Evolutionary conservation across 1,284 basidiomycete species (phyloP), one percentile per base, ranked within the genome.

Genomic region (Tilletia walkeri): DNA sequence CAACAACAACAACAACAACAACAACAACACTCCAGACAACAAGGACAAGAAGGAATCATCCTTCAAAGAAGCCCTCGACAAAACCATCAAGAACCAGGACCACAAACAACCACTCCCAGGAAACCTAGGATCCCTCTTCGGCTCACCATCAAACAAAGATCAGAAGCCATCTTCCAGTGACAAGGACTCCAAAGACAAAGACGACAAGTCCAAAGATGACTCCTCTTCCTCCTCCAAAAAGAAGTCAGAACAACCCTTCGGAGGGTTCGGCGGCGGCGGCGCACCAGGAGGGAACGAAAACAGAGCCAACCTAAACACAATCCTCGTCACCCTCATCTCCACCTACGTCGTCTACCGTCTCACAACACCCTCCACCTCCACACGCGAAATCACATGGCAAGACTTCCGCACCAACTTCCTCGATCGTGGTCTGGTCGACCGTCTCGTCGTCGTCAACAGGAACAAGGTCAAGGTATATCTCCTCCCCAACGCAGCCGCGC

Each of bases 351-450:
- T 91, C 76, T 89, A 89, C 50, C 88, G 87, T 69, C 86, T 89
- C 48, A 87, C 86, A 20, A 85, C 87, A 0, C 85, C 88, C 0
- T 86, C 87, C 61, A 69, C 77, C 5, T 74, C 75, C 20, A 89
- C 91, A 4, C 89, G 91, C 74, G 95, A 98, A 85, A 96, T 98
- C 76, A 97, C 95, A 75, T 98, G 95, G 94, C 95, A 97, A 85
- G 95, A 97, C 84, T 98, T 98, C 87, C 90, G 94, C 72, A 95
- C 93, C 67, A 92, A 92, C 24, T 92, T 97, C 86, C 90, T 98
- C 67, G 92, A 96, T 84, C 95, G 95, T 84, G 95, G 94, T 53
- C 89, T 98, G 68, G 96, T 99, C 38, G 94, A 97, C 78, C 94
- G 91, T 81, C 89, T 99, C 70, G 89, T 90, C 67, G 96, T 99